Base-by-base conservation (phyloP, 371 early-diverging fungal species). In the Mucor mucedo region DNA sequence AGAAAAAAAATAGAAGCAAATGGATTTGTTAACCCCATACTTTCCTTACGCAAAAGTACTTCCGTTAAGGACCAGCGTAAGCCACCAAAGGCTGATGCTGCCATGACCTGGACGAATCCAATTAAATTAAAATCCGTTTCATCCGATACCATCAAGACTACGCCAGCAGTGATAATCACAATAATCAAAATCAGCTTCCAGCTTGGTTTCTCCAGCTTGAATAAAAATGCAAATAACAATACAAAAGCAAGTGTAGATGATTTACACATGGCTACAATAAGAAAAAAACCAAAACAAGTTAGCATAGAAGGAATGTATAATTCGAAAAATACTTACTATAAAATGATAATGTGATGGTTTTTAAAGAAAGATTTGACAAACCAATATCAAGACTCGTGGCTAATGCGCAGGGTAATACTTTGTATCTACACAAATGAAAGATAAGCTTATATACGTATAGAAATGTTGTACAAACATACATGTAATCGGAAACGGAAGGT, bases 341-440 rank as follows among this genome's bases (percentile, higher is more conserved):
- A 66, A 96, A 95, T 6, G 95, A 88, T 29, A 96, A 84, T 0
- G 95, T 89, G 50, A 96, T 93, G 33, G 87, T 84, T 75, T 91
- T 90, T 50, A 95, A 71, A 9, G 91, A 91, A 6, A 90, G 79
- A 66, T 95, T 95, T 62, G 94, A 93, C 45, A 96, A 76, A 3
- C 95, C 97, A 70, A 96, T 92, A 66, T 96, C 96, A 65, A 95
- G 71, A 55, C 91, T 93, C 13, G 96, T 92, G 0, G 96, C 93
- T 4, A 94, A 66, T 29, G 91, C 95, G 67, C 95, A 95, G 0
- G 97, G 97, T 14, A 95, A 73, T 3, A 87, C 80, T 55, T 84
- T 87, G 62, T 77, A 83, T 48, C 87, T 85, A 62, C 10, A 35
- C 14, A 11, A 42, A 40, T 2, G 13, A 2, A 55, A 11, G 11